Evolutionary conservation across 352 stramenopile species (phyloP).

Genomic region (Pythium utonaiense): DNA sequence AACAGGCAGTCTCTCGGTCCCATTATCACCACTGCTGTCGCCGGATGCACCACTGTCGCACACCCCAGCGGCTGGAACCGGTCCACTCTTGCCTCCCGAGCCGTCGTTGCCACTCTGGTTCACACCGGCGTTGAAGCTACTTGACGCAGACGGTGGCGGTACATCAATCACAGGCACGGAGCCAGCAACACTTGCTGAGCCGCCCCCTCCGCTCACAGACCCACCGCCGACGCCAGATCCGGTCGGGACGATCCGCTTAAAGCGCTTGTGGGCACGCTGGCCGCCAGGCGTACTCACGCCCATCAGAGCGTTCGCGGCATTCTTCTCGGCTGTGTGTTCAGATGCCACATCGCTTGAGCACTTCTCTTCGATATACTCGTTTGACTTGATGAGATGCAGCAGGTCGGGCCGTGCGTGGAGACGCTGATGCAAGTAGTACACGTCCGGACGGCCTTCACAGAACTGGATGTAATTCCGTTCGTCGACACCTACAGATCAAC

Average conservation of each 20-base stretch:
- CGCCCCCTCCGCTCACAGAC: not conserved
- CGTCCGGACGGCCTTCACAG: slow-evolving; percentile 64
- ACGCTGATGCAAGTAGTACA: slow-evolving; percentile 79
- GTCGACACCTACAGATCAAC: slow-evolving; percentile 49
- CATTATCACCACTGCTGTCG: not conserved
- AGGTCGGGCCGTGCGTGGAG: slow-evolving; percentile 68
- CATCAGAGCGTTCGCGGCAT: slow-evolving; percentile 25
- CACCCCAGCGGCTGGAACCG: not conserved
- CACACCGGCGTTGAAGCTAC: not conserved
- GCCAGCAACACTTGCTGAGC: not conserved
- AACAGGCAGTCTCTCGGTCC: not conserved
- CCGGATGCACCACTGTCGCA: not conserved
- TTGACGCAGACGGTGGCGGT: not conserved
- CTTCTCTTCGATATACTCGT: slow-evolving; percentile 81
- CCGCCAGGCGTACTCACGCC: slow-evolving; percentile 30
- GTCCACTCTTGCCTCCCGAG: not conserved
- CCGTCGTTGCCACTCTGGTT: not conserved
- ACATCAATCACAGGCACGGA: not conserved
- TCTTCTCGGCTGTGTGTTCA: slow-evolving; percentile 18
- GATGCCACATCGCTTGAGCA: slow-evolving; percentile 51
- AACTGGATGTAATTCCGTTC: slow-evolving; percentile 81
- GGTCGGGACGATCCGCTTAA: slow-evolving; percentile 47
- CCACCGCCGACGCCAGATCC: not conserved
- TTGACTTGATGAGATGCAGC: slow-evolving; percentile 78
- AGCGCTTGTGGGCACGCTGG: slow-evolving; percentile 51